phyloP scores from a whole-genome alignment of 352 stramenopile genomes.

The Globisporangium middletonii region DNA sequence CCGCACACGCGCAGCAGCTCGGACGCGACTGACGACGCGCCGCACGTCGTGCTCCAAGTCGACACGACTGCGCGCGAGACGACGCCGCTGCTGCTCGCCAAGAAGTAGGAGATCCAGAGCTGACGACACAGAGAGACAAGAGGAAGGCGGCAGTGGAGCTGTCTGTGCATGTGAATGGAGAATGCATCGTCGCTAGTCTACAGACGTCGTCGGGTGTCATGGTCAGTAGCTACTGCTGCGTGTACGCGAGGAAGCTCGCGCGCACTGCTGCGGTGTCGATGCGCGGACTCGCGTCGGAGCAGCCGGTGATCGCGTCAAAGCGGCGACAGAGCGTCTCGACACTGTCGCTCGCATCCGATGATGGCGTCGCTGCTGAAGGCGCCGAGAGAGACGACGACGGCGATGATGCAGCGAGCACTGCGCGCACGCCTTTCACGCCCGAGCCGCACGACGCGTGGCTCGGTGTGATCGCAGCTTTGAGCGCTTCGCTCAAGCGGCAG shows the following conservation, averaged over 20 bases:
- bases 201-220: not conserved
- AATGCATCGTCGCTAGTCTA: not conserved
- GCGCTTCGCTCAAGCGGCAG: slow-evolving; percentile 40
- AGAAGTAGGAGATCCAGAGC: not conserved
- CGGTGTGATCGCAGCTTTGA: slow-evolving; percentile 31
- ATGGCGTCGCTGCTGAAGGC: not conserved
- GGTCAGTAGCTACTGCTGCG: not conserved
- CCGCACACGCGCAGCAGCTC: slow-evolving; percentile 21
- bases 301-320: slow-evolving; percentile 35
- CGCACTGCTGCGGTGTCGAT: slow-evolving; percentile 10
- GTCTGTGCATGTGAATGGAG: not conserved
- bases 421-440: slow-evolving; percentile 38
- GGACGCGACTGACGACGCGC: slow-evolving; percentile 12
- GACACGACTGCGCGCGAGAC: slow-evolving; percentile 16
- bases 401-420: slow-evolving; percentile 10
- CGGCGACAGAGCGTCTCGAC: slow-evolving; percentile 22
- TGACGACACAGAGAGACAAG: not conserved
- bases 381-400: not conserved
- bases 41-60: slow-evolving; percentile 32
- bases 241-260: slow-evolving; percentile 30
- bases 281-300: slow-evolving; percentile 6
- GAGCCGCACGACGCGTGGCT: slow-evolving; percentile 40
- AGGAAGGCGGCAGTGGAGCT: too few relatives aligned
- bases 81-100: slow-evolving; percentile 26
- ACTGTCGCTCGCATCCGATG: slow-evolving; percentile 4